These are phyloP conservation scores for Penicillium expansum DNA, from an alignment of 2,329 filamentous ascomycete species.

Conservation along the genomic window DNA sequence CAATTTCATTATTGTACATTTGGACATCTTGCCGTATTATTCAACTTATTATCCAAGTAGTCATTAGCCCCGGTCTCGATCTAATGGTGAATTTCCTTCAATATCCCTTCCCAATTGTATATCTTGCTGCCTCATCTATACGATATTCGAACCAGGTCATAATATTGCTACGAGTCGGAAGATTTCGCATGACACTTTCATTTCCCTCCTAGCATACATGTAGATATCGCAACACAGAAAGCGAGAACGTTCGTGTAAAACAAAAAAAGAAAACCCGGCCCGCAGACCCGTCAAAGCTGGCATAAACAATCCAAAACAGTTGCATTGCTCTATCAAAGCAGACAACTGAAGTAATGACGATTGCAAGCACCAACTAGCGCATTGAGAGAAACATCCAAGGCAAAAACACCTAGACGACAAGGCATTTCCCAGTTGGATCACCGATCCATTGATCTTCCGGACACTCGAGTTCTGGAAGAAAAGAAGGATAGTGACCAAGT, in stretches of 20 bases:
- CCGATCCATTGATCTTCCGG: slow-evolving; percentile 5
- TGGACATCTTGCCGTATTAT: neutral
- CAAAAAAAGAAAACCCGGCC: neutral
- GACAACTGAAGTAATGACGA: neutral
- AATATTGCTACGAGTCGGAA: neutral
- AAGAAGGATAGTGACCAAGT: slow-evolving; percentile 7
- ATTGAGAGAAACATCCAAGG: neutral
- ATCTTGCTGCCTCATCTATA: neutral
- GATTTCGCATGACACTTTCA: neutral
- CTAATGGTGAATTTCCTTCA: neutral
- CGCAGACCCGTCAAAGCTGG: neutral
- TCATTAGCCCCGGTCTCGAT: neutral
- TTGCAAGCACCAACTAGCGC: neutral
- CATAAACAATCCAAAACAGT: neutral
- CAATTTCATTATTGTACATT: neutral
- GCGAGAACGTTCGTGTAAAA: neutral
- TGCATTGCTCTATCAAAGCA: neutral
- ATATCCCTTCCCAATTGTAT: neutral
- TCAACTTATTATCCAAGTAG: neutral
- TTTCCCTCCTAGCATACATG: neutral
- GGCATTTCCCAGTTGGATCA: neutral
- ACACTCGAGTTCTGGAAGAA: slow-evolving; percentile 8
- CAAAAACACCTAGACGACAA: neutral
- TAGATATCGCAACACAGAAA: neutral
- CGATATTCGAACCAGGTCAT: neutral